Percentiles rank a stretch among this genome's conserved stretches.
These are phyloP conservation scores for Pseudopyrenochaeta lycopersici DNA, from an alignment of 2,329 filamentous ascomycete genomes.

Conservation along the genomic window DNA sequence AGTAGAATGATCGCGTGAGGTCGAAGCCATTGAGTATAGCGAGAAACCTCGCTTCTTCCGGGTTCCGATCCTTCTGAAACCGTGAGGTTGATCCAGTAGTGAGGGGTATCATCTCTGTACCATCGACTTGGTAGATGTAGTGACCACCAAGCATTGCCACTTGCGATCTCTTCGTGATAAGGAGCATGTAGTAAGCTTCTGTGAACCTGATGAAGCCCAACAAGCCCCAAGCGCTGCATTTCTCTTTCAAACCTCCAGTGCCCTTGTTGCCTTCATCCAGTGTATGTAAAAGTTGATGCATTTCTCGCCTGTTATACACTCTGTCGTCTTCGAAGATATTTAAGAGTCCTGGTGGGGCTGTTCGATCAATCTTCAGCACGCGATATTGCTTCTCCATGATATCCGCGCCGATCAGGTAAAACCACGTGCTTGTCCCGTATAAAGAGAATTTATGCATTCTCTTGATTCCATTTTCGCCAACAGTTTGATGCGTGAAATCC, in stretches of 20 bases:
- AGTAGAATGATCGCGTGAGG: conserved; percentile 91
- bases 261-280: conserved; percentile 95
- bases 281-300: conserved; percentile 90
- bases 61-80: conserved; percentile 81
- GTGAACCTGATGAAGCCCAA: conserved; percentile 97
- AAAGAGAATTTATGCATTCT: conserved; percentile 96
- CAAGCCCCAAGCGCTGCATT: conserved; percentile 91
- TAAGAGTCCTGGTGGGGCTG: conserved; percentile 78
- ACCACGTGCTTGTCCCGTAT: conserved; percentile 92
- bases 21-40: conserved; percentile 91
- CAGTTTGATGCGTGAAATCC: conserved; percentile 51
- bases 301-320: conserved; percentile 89
- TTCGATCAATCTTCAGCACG: conserved; percentile 94
- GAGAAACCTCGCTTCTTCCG: conserved; percentile 89
- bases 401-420: conserved; percentile 94
- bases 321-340: conserved; percentile 93
- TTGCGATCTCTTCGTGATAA: conserved; percentile 95
- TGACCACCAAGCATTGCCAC: conserved; percentile 96
- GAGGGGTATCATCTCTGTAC: conserved; percentile 88
- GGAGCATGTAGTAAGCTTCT: conserved; percentile 93
- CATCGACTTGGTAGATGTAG: conserved; percentile 94
- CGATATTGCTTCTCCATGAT: conserved; percentile 88
- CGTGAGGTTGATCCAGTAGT: conserved; percentile 73
- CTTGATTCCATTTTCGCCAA: conserved; percentile 54
- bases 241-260: conserved; percentile 87